Evolutionary conservation across 1,139 yeast genomes (phyloP).

Genomic region (Taiozyma onychis): DNA sequence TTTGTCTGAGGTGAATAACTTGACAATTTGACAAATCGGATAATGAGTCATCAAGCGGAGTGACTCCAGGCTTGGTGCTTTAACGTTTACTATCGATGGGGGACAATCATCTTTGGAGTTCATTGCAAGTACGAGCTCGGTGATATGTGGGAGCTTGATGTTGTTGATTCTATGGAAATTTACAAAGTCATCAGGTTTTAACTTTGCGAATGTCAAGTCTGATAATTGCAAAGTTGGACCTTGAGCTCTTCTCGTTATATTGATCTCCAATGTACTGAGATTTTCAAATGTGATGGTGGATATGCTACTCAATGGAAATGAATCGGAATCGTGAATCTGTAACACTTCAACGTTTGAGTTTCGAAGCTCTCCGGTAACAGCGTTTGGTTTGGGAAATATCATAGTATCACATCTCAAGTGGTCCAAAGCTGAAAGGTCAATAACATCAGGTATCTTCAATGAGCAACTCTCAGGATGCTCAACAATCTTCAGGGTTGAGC

Average conservation of each 20-base stretch:
- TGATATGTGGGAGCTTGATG: background rate
- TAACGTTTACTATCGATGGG: background rate
- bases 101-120: background rate
- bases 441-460: background rate
- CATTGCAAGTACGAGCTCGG: background rate
- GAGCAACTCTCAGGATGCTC: background rate
- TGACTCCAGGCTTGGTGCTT: background rate
- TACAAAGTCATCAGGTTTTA: background rate
- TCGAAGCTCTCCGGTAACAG: background rate
- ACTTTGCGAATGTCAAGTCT: background rate
- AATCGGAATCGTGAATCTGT: background rate
- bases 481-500: background rate
- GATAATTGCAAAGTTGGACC: background rate
- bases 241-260: background rate
- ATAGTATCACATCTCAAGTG: background rate
- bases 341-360: background rate
- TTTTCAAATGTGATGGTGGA: background rate
- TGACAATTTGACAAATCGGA: background rate
- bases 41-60: background rate
- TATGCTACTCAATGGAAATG: background rate
- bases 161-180: no score
- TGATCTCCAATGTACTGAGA: background rate
- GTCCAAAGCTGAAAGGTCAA: background rate
- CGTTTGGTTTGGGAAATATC: background rate
- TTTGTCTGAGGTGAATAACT: background rate